These are phyloP conservation scores for Rhododendron simsii DNA, from an alignment of 148 eudicot species.

Conservation along the genomic window DNA sequence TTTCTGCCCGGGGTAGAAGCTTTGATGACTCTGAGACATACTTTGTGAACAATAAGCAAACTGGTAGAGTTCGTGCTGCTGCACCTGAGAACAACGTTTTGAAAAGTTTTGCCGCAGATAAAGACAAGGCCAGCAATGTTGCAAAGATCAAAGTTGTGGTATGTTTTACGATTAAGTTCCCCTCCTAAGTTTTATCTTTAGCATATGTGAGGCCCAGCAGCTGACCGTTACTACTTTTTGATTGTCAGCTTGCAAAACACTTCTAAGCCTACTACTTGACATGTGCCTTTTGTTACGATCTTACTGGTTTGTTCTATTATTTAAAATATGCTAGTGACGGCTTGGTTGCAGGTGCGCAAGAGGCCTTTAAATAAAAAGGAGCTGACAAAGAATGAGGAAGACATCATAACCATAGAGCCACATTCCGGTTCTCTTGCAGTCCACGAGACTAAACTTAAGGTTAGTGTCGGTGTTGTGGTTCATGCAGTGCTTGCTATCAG, in stretches of 20 bases:
- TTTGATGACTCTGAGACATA: conserved; percentile 66
- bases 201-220: conserved; percentile 2
- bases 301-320: not conserved
- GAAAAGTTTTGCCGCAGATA: conserved; percentile 65
- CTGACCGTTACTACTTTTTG: not conserved
- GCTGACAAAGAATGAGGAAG: conserved; percentile 87
- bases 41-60: conserved; percentile 53
- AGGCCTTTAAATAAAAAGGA: conserved; percentile 94
- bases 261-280: not conserved
- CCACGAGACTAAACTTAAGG: conserved; percentile 95
- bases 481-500: conserved; percentile 6
- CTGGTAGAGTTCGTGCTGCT: conserved; percentile 48
- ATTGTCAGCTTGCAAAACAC: conserved; percentile 6
- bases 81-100: conserved; percentile 59
- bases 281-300: not conserved
- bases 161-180: conserved; percentile 20
- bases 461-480: conserved; percentile 12
- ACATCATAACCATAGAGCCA: conserved; percentile 64
- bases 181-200: not conserved
- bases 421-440: conserved; percentile 63
- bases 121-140: conserved; percentile 71
- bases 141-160: conserved; percentile 99
- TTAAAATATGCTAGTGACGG: not conserved
- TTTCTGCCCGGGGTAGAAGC: conserved; percentile 55
- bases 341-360: conserved; percentile 74